Evolutionary conservation across 176 grass and related monocot species (phyloP).

Genomic region (Carex parvula): DNA sequence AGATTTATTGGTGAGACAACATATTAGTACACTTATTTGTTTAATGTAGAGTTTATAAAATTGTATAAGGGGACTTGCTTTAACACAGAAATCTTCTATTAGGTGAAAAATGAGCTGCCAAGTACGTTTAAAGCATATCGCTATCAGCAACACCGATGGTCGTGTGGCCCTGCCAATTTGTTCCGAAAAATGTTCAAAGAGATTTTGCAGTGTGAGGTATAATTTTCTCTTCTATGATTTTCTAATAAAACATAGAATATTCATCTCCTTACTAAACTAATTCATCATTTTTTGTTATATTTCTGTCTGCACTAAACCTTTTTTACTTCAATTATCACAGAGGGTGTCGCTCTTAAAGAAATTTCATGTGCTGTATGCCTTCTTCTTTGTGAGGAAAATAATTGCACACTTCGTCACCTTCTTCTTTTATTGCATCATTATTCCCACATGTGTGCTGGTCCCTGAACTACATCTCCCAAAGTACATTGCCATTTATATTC

Average conservation of each 20-base stretch:
- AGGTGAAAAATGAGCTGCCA: slow-evolving; percentile 71
- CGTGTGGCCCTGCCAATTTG: slow-evolving; percentile 70
- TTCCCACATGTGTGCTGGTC: slow-evolving; percentile 60
- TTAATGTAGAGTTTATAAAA: neutral
- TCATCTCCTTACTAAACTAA: neutral
- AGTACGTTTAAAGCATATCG: slow-evolving; percentile 65
- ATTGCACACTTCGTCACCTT: slow-evolving; percentile 82
- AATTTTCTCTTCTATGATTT: neutral
- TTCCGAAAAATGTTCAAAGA: slow-evolving; percentile 71
- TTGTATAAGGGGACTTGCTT: neutral
- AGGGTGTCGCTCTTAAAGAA: slow-evolving; percentile 74
- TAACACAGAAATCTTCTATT: neutral
- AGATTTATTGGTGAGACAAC: slow-evolving; percentile 36
- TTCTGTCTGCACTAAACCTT: neutral
- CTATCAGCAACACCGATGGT: slow-evolving; percentile 83
- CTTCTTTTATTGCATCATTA: slow-evolving; percentile 82
- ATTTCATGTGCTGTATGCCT: slow-evolving; percentile 69
- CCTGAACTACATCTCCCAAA: slow-evolving; percentile 63
- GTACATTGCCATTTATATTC: slow-evolving; percentile 64
- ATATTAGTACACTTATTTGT: neutral
- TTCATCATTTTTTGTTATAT: neutral
- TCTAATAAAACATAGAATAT: neutral
- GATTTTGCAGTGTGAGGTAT: slow-evolving; percentile 41
- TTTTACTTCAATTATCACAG: slow-evolving; percentile 13
- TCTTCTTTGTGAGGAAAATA: slow-evolving; percentile 90